These are phyloP conservation scores for Conticribra guillardii DNA, from an alignment of 108 stramenopile genomes.

Conservation along the genomic window DNA sequence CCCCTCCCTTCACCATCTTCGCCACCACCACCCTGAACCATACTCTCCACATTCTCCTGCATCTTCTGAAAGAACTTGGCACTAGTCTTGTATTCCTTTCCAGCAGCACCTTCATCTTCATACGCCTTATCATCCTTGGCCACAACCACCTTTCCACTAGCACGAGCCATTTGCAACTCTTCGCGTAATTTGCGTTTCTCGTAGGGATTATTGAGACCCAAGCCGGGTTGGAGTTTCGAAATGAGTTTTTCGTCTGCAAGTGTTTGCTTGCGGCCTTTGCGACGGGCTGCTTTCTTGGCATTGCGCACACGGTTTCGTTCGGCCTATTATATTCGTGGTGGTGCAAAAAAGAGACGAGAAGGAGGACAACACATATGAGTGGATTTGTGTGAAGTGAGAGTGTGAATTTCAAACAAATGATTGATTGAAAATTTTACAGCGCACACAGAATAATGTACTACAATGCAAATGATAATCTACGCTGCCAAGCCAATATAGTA, in stretches of 20 bases:
- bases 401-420: too few relatives aligned
- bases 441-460: too few relatives aligned
- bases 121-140: conserved; percentile 49
- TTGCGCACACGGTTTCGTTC: conserved; percentile 89
- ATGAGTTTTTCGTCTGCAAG: conserved; percentile 90
- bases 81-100: conserved; percentile 82
- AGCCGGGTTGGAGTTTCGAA: conserved; percentile 88
- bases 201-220: conserved; percentile 95
- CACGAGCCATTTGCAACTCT: conserved; percentile 84
- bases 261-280: conserved; percentile 89
- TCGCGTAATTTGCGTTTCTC: conserved; percentile 89
- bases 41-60: conserved; percentile 80
- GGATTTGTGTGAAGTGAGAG: neutral
- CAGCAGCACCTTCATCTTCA: conserved; percentile 63
- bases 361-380: neutral
- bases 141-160: conserved; percentile 78
- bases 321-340: conserved; percentile 28
- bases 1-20: conserved; percentile 22
- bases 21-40: conserved; percentile 49
- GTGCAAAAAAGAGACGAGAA: neutral
- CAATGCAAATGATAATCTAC: too few relatives aligned
- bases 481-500: too few relatives aligned
- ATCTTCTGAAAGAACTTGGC: conserved; percentile 90
- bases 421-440: too few relatives aligned
- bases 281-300: conserved; percentile 90